phyloP scores from a whole-genome alignment of 768 basidiomycete species.

The Russula brevipes region DNA sequence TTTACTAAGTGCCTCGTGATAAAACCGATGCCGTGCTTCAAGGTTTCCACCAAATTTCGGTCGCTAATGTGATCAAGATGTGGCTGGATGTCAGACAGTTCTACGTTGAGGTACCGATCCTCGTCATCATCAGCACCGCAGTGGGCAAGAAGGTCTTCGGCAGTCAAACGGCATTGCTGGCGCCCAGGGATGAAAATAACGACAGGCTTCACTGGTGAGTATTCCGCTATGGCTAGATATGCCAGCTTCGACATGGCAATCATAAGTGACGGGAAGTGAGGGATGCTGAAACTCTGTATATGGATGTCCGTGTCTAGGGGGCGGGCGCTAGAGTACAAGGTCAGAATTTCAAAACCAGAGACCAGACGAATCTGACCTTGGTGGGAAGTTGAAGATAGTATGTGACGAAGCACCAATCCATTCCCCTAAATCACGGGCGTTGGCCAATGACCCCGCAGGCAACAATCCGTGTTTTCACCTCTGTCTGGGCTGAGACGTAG shows the following conservation, averaged over 20 bases:
- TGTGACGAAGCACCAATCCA: slow-evolving; percentile 96
- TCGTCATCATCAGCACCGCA: slow-evolving; percentile 82
- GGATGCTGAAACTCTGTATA: slow-evolving; percentile 89
- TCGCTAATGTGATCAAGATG: slow-evolving; percentile 86
- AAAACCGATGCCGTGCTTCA: slow-evolving; percentile 93
- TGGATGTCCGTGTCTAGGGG: slow-evolving; percentile 97
- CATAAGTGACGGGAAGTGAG: slow-evolving; percentile 99
- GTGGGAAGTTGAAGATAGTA: slow-evolving; percentile 96
- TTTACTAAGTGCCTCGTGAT: slow-evolving; percentile 87
- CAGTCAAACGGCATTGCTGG: slow-evolving; percentile 90
- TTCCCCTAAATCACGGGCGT: slow-evolving; percentile 92
- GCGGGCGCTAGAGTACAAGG: slow-evolving; percentile 57
- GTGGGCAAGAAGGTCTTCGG: slow-evolving; percentile 85
- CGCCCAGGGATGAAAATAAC: slow-evolving; percentile 91
- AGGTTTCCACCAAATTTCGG: slow-evolving; percentile 63
- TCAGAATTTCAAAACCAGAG: neutral
- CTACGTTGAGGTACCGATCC: slow-evolving; percentile 86
- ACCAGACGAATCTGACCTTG: slow-evolving; percentile 48
- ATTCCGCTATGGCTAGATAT: slow-evolving; percentile 86
- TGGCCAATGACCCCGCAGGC: slow-evolving; percentile 94
- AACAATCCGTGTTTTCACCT: slow-evolving; percentile 88
- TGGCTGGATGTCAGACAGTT: slow-evolving; percentile 72
- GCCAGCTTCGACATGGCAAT: slow-evolving; percentile 99
- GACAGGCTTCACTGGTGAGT: slow-evolving; percentile 79
- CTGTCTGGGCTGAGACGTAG: slow-evolving; percentile 91